Evolutionary conservation across 108 stramenopile species (phyloP), one percentile per base, ranked within the genome.

Genomic region (Ochromonas danica): DNA sequence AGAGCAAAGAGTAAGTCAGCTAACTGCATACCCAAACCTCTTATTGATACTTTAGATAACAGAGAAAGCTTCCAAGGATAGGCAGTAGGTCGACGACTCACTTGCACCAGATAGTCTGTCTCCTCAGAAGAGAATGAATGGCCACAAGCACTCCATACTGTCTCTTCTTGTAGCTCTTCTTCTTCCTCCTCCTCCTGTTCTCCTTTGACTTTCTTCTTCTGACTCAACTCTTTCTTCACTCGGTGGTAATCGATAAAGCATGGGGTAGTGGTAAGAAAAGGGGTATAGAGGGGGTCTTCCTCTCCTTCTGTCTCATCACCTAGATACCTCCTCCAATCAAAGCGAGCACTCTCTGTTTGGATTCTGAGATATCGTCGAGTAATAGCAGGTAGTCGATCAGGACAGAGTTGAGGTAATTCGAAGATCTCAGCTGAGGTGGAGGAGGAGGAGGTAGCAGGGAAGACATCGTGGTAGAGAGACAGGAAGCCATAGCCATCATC

Each of bases 401-500:
- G 72, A n/a, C n/a, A n/a, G n/a, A n/a, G n/a, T 6, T 60, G 10
- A 10, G 3, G 10, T 33, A 75, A 30, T 10, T 27, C 25, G 22
- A 75, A 31, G 3, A 75, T 36, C 10, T 75, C 72, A n/a, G n/a
- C n/a, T n/a, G n/a, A n/a, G n/a, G n/a, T n/a, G n/a, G n/a, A n/a
- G n/a, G n/a, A n/a, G n/a, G n/a, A n/a, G n/a, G n/a, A n/a, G 10
- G 10, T 33, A 38, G 41, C 43, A 30, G 78, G 82, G 80, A 93
- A 93, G 40, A 95, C 90, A 39, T 85, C 85, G 28, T 84, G 81
- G 81, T 89, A 91, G 61, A 89, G 84, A 42, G 74, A 80, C 28
- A 86, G 85, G 67, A 94, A 90, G 2, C 94, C 93, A 67, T 93
- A 94, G n/a, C 14, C n/a, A 42, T 75, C 38, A 42, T 41, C 14